Percentiles rank a stretch among this genome's conserved stretches.
These are phyloP conservation scores for Fusarium algeriense DNA, from an alignment of 2,329 filamentous ascomycete genomes.

Conservation along the genomic window DNA sequence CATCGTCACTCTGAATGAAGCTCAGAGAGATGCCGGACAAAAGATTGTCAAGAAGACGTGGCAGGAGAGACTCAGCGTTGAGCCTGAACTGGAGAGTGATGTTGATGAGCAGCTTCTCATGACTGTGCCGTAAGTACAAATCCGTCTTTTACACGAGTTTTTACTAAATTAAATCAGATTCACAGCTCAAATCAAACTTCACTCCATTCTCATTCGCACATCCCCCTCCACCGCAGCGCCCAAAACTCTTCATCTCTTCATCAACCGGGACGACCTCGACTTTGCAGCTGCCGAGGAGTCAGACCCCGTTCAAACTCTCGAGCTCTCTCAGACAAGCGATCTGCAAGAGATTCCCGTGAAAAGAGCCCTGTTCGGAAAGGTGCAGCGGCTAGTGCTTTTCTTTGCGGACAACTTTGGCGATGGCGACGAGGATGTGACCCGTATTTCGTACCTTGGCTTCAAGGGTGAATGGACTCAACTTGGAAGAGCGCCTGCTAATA, in stretches of 20 bases:
- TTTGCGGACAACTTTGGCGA: conserved; percentile 90
- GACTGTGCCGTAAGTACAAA: conserved; percentile 79
- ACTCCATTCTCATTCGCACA: conserved; percentile 87
- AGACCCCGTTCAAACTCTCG: conserved; percentile 78
- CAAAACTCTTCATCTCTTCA: conserved; percentile 85
- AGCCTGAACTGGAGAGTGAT: conserved; percentile 85
- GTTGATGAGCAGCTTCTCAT: conserved; percentile 95
- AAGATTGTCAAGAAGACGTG: conserved; percentile 91
- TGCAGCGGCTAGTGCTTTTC: conserved; percentile 86
- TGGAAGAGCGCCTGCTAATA: conserved; percentile 77
- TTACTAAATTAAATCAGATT: conserved; percentile 68
- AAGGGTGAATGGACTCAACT: conserved; percentile 93
- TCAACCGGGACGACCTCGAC: conserved; percentile 89
- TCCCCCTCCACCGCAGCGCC: conserved; percentile 79
- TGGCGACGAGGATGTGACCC: conserved; percentile 83
- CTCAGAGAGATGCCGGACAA: conserved; percentile 73
- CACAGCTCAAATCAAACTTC: conserved; percentile 91
- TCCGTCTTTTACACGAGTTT: not conserved
- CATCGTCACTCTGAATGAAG: conserved; percentile 88
- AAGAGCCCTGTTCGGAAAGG: conserved; percentile 88
- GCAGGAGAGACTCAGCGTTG: conserved; percentile 77
- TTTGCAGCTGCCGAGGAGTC: conserved; percentile 80
- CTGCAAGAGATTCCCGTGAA: conserved; percentile 90
- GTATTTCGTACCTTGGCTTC: conserved; percentile 87
- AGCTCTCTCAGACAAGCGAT: conserved; percentile 81